These are phyloP conservation scores for Aspergillus ellipticus DNA, from an alignment of 495 filamentous ascomycete species.

Conservation along the genomic window DNA sequence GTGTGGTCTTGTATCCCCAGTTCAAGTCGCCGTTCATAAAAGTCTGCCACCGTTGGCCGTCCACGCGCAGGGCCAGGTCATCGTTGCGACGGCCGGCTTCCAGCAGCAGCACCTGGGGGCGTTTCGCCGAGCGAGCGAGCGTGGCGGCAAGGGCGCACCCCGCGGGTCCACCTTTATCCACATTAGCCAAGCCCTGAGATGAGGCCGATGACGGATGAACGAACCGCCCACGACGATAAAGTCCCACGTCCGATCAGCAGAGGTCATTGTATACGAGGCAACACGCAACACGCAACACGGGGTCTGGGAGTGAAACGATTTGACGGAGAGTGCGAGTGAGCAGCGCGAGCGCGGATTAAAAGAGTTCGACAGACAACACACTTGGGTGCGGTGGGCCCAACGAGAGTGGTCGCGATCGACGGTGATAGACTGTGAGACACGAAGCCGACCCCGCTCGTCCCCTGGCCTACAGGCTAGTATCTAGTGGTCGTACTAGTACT, in stretches of 20 bases:
- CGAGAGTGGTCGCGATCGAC: no score
- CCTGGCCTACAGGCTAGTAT: no score
- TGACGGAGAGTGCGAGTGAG: not conserved
- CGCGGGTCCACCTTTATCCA: slow-evolving; percentile 50
- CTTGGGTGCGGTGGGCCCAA: no score
- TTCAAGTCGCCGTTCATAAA: slow-evolving; percentile 48
- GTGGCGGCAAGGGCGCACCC: slow-evolving; percentile 47
- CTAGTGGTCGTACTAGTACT: no score
- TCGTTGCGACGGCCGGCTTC: slow-evolving; percentile 54
- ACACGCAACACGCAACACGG: not conserved
- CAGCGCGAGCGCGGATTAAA: no score
- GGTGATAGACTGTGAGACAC: no score
- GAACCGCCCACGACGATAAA: slow-evolving; percentile 55
- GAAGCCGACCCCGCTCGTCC: no score
- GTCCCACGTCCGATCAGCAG: slow-evolving; percentile 31
- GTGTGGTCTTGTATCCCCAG: slow-evolving; percentile 58
- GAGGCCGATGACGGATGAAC: slow-evolving; percentile 9
- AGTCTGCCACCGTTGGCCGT: slow-evolving; percentile 51
- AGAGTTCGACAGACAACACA: no score
- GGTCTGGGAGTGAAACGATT: not conserved
- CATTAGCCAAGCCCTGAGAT: not conserved
- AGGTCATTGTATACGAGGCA: not conserved
- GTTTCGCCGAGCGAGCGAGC: slow-evolving; percentile 41
- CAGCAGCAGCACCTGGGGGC: slow-evolving; percentile 52
- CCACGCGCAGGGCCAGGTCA: slow-evolving; percentile 42